Conservation (phyloP, 257 asterid species). For the Solanum rostratum region DNA sequence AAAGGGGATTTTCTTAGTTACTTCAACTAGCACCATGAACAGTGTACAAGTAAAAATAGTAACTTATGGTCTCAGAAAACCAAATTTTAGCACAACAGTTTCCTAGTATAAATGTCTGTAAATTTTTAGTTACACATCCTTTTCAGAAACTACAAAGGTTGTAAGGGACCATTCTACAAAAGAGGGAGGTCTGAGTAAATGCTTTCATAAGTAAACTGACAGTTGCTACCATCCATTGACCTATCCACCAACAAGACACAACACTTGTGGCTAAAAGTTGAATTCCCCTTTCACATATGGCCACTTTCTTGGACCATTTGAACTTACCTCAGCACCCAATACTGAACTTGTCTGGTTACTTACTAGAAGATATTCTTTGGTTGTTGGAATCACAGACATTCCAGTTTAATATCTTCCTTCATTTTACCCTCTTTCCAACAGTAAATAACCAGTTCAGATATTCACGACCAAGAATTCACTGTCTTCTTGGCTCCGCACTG, state of each 20-base stretch:
- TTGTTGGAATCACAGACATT: not conserved
- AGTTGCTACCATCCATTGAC: not conserved
- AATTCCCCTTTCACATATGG: not conserved
- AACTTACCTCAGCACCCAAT: not conserved
- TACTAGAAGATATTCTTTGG: not conserved
- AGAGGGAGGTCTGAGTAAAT: not conserved
- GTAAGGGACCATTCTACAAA: not conserved
- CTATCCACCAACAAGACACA: not conserved
- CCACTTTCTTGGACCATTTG: not conserved
- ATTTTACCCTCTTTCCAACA: not conserved
- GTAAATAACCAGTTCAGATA: not conserved
- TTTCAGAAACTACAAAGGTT: not conserved
- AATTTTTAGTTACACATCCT: not conserved
- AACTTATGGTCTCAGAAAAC: not conserved
- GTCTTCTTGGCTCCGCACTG: not conserved
- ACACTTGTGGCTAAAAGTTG: not conserved
- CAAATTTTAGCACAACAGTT: not conserved
- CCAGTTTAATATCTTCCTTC: not conserved
- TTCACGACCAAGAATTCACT: not conserved
- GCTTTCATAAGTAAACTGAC: not conserved
- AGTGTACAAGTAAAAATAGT: not conserved
- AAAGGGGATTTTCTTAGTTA: no score
- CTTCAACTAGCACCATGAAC: not conserved
- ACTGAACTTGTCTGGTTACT: not conserved
- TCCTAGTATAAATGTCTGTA: not conserved